A percentile compares a stretch with the other conserved stretches of the same genome.
phyloP scores from a whole-genome alignment of 2,329 filamentous ascomycete genomes.

The Thielaviopsis punctulata region DNA sequence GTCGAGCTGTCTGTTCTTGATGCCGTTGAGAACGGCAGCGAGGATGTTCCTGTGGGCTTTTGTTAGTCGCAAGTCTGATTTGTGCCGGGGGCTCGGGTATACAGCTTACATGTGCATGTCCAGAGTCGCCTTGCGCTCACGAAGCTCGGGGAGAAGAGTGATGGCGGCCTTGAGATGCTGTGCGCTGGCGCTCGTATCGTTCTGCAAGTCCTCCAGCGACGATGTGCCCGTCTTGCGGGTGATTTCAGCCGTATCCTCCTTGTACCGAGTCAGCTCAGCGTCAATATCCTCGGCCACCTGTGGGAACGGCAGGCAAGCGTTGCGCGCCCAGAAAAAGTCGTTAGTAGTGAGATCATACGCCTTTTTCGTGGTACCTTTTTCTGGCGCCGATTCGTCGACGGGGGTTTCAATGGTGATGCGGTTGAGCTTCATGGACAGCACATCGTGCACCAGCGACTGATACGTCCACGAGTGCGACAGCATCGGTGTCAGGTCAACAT shows the following conservation, averaged over 20 bases:
- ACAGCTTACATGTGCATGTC: constrained; percentile 87
- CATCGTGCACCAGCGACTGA: constrained; percentile 63
- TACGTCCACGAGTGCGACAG: constrained; percentile 80
- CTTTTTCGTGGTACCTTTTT: constrained; percentile 65
- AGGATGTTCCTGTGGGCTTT: constrained; percentile 50
- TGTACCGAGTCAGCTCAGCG: constrained; percentile 81
- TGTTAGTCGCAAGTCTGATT: not conserved
- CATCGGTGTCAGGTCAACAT: constrained; percentile 93
- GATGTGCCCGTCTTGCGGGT: constrained; percentile 90
- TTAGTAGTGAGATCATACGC: constrained; percentile 76
- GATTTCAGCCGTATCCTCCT: constrained; percentile 84
- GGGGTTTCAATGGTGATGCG: constrained; percentile 83
- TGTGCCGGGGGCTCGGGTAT: too few species aligned
- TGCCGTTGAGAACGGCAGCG: constrained; percentile 56
- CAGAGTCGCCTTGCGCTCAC: constrained; percentile 79
- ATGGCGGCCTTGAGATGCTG: constrained; percentile 94
- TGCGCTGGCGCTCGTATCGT: constrained; percentile 74
- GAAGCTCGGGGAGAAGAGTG: constrained; percentile 74
- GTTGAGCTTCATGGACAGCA: constrained; percentile 50
- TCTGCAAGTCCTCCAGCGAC: constrained; percentile 81
- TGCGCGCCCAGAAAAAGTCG: constrained; percentile 95
- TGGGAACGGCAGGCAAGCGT: constrained; percentile 78
- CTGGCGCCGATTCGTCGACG: constrained; percentile 57
- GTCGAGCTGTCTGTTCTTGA: constrained; percentile 88
- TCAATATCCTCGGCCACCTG: constrained; percentile 96